Conservation (phyloP, 768 basidiomycete species). For the Zangia roseola region DNA sequence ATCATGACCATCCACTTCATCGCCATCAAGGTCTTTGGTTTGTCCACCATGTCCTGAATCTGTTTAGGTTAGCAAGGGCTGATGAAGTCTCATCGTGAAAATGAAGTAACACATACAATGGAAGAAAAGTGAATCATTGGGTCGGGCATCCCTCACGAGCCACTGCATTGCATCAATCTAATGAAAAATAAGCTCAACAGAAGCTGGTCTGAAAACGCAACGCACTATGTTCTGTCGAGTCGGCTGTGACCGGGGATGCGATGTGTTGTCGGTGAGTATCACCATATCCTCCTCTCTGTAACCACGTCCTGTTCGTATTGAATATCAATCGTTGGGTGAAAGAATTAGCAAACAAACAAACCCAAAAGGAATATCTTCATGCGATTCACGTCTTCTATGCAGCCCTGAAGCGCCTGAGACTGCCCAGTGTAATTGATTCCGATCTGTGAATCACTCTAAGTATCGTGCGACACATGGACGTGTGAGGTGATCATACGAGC, state of each 20-base stretch:
- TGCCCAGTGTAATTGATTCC: conserved; percentile 87
- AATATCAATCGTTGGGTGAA: neutral
- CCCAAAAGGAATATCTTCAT: conserved; percentile 74
- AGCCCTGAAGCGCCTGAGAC: conserved; percentile 68
- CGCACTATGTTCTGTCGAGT: conserved; percentile 80
- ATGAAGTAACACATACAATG: conserved; percentile 55
- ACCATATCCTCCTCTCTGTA: conserved; percentile 84
- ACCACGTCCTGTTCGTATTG: conserved; percentile 32
- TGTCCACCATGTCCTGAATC: conserved; percentile 96
- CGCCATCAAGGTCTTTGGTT: conserved; percentile 77
- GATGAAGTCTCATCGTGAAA: neutral
- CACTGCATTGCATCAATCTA: conserved; percentile 83
- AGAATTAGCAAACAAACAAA: conserved; percentile 33
- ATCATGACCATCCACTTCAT: conserved; percentile 82
- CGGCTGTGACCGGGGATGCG: conserved; percentile 60
- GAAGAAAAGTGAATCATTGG: conserved; percentile 88
- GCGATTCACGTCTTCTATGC: conserved; percentile 89
- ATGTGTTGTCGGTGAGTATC: conserved; percentile 75
- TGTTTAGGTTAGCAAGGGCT: conserved; percentile 22
- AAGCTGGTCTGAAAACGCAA: conserved; percentile 2
- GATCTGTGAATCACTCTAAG: conserved; percentile 47
- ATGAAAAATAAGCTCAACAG: neutral
- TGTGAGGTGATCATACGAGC: conserved; percentile 50
- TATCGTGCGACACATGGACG: neutral
- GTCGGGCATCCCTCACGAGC: conserved; percentile 78